A percentile compares a stretch with the other conserved stretches of the same genome.
Evolutionary conservation across 345 rosid species (phyloP).

Genomic region (Capsella bursapastoris): DNA sequence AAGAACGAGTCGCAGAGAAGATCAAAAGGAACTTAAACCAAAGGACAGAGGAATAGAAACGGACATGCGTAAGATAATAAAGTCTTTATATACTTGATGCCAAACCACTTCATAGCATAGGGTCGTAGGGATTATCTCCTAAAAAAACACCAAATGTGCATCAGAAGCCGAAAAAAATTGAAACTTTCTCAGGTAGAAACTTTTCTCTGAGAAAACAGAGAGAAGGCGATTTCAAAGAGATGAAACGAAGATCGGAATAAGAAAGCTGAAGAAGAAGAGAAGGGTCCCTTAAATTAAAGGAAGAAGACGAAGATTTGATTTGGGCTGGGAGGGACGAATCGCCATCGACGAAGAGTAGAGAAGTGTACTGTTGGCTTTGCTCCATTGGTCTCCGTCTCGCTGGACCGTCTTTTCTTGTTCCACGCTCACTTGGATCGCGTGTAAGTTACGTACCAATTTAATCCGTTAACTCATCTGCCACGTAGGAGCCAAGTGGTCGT

Average conservation of each 20-base stretch:
- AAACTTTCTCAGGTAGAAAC: not conserved
- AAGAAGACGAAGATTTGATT: not conserved
- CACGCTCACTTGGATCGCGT: conserved; percentile 1
- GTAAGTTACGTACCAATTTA: not conserved
- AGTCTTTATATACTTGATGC: conserved; percentile 15
- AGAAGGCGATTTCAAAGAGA: not conserved
- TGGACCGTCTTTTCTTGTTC: not conserved
- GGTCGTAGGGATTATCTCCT: conserved; percentile 2
- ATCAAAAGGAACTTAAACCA: not conserved
- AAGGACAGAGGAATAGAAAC: conserved; percentile 21
- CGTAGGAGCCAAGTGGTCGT: conserved; percentile 33
- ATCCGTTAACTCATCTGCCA: conserved; percentile 21
- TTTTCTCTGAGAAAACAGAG: not conserved
- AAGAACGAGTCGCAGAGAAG: not conserved
- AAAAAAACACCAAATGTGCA: conserved; percentile 37
- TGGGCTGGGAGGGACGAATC: conserved; percentile 12
- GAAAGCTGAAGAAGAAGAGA: conserved; percentile 2
- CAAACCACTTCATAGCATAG: not conserved
- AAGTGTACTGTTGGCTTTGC: conserved; percentile 37
- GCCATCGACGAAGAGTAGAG: conserved; percentile 30
- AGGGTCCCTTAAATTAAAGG: not conserved
- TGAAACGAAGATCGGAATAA: not conserved
- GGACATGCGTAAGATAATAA: conserved; percentile 32
- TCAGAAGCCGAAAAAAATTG: conserved; percentile 4
- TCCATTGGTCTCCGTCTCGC: conserved; percentile 34